These are phyloP conservation scores for Aethionema arabicum DNA, from an alignment of 345 rosid genomes.

Conservation along the genomic window DNA sequence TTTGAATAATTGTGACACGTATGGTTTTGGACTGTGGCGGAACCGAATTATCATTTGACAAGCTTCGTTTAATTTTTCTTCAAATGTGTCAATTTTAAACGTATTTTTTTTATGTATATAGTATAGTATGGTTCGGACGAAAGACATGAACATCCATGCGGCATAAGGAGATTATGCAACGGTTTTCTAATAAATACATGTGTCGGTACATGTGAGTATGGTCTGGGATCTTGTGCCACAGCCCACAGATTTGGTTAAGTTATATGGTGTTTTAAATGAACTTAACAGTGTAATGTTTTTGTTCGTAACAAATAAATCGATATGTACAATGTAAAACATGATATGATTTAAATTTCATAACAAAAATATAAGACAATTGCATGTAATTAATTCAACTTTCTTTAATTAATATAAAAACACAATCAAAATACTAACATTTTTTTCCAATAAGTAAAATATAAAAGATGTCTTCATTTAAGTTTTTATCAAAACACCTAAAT, in stretches of 20 bases:
- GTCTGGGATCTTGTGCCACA: not conserved
- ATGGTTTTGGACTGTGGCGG: slow-evolving; percentile 5
- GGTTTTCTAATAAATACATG: slow-evolving; percentile 8
- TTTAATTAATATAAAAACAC: no score
- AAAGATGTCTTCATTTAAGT: no score
- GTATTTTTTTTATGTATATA: slow-evolving; percentile 20
- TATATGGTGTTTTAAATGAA: no score
- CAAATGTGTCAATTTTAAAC: slow-evolving; percentile 6
- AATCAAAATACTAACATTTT: no score
- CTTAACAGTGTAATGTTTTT: no score
- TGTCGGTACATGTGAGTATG: not conserved
- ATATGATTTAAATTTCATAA: no score
- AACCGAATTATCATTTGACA: slow-evolving; percentile 24
- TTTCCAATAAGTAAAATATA: no score
- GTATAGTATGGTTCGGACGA: slow-evolving; percentile 8
- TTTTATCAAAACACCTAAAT: no score
- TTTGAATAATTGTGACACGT: slow-evolving; percentile 28
- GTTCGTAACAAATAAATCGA: no score
- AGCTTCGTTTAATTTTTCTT: slow-evolving; percentile 9
- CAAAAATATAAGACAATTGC: no score
- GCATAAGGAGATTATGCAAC: slow-evolving; percentile 16
- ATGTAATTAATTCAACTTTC: no score
- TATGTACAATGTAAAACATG: no score
- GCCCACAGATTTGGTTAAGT: not conserved
- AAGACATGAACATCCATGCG: slow-evolving; percentile 1